Base-by-base conservation (phyloP, 768 basidiomycete genomes). In the Lepiota subincarnata region DNA sequence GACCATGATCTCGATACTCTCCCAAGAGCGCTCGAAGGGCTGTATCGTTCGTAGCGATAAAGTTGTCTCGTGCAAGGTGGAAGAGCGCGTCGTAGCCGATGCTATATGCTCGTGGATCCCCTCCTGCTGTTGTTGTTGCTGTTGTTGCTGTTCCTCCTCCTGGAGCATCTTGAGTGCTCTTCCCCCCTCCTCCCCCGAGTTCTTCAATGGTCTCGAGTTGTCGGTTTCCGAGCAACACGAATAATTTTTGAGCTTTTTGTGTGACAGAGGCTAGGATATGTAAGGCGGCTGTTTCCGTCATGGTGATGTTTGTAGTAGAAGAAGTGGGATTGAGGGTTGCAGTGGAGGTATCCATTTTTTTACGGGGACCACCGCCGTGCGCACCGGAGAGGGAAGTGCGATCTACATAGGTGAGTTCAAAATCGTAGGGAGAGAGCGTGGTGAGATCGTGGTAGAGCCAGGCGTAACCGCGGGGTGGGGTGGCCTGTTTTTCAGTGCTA, bases 371-470 rank as follows among this genome's bases (percentile, higher is more conserved):
- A 20, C 74, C 74, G 26, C 71, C 67, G 43, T 73, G 73, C 8
- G 79, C 83, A 13, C 83, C 81, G 14, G 78, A 68, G 48, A 87
- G 70, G 35, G 82, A 83, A 3, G 81, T 77, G n/a, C 78, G 80
- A 62, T 88, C 84, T 18, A 80, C 81, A 47, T 74, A 82, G 0
- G 80, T 74, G 36, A 90, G 77, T 65, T 98, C 94, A 56, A 79
- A 76, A 64, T 89, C 84, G 73, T 95, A 97, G 1, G 89, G 75
- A 13, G 71, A 73, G 59, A 94, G 86, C 1, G 96, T 97, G 3
- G 93, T 92, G 19, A 92, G 68, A 68, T 96, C 92, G 68, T 98
- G 92, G 83, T 91, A 92, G 13, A 93, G 71, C 84, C 90, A 92
- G 1, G 81, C 70, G 64, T 82, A 87, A 7, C 86, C 86, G 31